Percentiles rank a stretch among this genome's conserved stretches.
Conservation (phyloP, 352 stramenopile genomes). For the Phytophthora lateralis region DNA sequence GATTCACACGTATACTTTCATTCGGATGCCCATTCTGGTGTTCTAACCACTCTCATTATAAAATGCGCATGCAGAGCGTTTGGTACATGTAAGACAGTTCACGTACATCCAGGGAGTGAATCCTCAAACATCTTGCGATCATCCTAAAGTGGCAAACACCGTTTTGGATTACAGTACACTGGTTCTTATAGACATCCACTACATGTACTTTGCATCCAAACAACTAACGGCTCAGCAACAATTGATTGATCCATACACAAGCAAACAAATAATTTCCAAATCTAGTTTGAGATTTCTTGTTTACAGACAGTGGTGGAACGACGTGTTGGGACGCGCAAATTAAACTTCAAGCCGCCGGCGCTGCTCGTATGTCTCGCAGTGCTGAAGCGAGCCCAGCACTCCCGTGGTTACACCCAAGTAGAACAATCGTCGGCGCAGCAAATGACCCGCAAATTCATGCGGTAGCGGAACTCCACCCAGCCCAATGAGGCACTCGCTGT, state of each 20-base stretch:
- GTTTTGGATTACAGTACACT: no score
- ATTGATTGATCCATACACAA: background rate
- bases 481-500: slow-evolving; percentile 45
- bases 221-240: no score
- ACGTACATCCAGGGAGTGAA: no score
- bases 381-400: slow-evolving; percentile 27
- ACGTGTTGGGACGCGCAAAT: background rate
- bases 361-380: slow-evolving; percentile 30
- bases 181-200: no score
- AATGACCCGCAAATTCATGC: slow-evolving; percentile 32
- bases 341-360: slow-evolving; percentile 18
- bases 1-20: no score
- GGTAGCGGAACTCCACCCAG: slow-evolving; percentile 38
- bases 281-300: background rate
- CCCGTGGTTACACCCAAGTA: slow-evolving; percentile 33
- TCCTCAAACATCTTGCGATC: no score
- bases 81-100: no score
- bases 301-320: background rate
- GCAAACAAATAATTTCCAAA: background rate
- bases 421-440: slow-evolving; percentile 42
- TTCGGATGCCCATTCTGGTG: no score
- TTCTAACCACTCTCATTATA: no score
- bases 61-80: no score
- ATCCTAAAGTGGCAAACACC: no score
- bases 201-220: no score